Percentiles rank a stretch among this genome's conserved stretches.
Conservation (phyloP, 2,329 filamentous ascomycete genomes). For the Elsinoe fawcettii region DNA sequence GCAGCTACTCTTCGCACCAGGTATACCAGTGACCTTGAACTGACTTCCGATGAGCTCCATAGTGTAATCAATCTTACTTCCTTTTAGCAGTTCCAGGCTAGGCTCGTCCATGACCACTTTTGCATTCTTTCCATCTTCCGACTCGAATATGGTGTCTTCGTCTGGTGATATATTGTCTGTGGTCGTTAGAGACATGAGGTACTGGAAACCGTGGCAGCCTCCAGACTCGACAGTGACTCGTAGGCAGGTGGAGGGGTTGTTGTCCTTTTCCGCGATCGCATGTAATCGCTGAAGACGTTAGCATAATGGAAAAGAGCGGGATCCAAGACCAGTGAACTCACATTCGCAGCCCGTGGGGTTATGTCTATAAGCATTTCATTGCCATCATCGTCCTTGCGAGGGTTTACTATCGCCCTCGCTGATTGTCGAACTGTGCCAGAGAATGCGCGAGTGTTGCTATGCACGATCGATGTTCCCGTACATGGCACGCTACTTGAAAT, state of each 20-base stretch:
- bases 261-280: constrained; percentile 48
- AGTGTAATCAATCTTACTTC: constrained; percentile 93
- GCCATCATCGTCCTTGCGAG: constrained; percentile 71
- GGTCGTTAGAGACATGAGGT: constrained; percentile 77
- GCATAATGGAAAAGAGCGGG: background rate
- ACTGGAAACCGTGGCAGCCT: constrained; percentile 97
- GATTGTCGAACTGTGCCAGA: constrained; percentile 17
- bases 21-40: constrained; percentile 95
- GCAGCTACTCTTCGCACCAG: constrained; percentile 83
- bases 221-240: constrained; percentile 87
- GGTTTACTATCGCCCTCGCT: constrained; percentile 52
- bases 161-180: constrained; percentile 52
- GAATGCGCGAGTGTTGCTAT: constrained; percentile 14
- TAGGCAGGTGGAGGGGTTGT: constrained; percentile 74
- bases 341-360: constrained; percentile 71
- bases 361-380: constrained; percentile 79
- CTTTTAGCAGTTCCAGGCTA: constrained; percentile 79
- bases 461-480: no score
- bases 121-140: constrained; percentile 42
- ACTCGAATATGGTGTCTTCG: constrained; percentile 85
- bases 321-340: constrained; percentile 38
- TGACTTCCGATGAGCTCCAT: constrained; percentile 91
- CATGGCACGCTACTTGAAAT: no score
- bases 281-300: constrained; percentile 51
- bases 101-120: constrained; percentile 84